A percentile compares a stretch with the other conserved stretches of the same genome.
Conservation (phyloP, 2,329 filamentous ascomycete species). For the Elsinoe arachidis region DNA sequence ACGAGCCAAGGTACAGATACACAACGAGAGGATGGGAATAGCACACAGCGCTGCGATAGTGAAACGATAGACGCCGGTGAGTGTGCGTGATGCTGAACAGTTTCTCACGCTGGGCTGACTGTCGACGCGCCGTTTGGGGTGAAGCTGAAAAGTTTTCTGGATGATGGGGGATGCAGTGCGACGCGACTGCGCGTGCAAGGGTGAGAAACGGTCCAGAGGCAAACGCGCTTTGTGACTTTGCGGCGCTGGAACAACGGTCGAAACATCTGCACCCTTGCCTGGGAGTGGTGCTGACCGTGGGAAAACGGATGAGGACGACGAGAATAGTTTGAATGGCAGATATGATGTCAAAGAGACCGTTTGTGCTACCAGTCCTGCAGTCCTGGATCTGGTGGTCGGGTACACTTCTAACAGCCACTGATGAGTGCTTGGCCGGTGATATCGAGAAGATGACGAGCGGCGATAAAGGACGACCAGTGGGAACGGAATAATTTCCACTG, state of each 20-base stretch:
- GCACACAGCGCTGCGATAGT: background rate
- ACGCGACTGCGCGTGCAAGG: slow-evolving; percentile 3
- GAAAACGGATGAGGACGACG: background rate
- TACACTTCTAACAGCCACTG: background rate
- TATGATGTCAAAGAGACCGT: background rate
- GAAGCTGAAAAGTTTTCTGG: background rate
- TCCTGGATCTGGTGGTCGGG: background rate
- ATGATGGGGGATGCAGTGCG: background rate
- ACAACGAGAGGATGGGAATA: background rate
- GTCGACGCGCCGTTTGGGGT: background rate
- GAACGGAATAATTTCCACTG: slow-evolving; percentile 12
- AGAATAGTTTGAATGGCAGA: background rate
- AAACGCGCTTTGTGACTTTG: background rate
- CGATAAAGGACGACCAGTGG: slow-evolving; percentile 5
- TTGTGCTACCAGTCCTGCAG: background rate
- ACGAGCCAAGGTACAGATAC: too few species aligned
- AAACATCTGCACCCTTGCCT: background rate
- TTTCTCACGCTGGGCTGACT: background rate
- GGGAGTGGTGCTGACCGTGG: background rate
- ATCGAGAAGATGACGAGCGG: slow-evolving; percentile 6
- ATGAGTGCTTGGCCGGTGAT: background rate
- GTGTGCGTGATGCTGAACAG: background rate
- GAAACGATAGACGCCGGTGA: background rate
- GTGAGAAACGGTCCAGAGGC: background rate
- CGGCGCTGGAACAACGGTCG: too few species aligned